Conservation (phyloP, 2,329 filamentous ascomycete species). For the Aspergillus sp. region DNA sequence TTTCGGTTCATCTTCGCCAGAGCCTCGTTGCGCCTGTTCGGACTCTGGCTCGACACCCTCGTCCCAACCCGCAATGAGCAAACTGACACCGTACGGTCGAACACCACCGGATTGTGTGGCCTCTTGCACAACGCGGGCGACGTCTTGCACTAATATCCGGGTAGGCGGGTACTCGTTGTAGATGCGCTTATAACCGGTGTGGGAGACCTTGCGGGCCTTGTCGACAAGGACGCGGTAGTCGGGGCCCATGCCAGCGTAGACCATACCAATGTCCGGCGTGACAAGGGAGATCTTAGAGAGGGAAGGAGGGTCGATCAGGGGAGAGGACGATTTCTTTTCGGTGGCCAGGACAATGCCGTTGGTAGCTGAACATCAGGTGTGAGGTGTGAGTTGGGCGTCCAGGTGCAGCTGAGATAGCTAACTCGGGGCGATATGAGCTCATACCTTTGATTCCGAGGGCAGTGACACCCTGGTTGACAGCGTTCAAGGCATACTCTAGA, state of each 20-base stretch:
- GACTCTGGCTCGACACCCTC: conserved; percentile 89
- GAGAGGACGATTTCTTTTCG: conserved; percentile 98
- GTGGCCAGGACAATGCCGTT: conserved; percentile 98
- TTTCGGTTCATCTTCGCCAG: conserved; percentile 60
- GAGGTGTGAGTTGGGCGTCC: too few species aligned
- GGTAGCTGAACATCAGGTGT: conserved; percentile 61
- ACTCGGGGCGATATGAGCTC: conserved; percentile 11
- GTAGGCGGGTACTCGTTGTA: conserved; percentile 99
- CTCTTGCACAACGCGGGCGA: conserved; percentile 97
- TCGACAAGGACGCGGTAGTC: conserved; percentile 98
- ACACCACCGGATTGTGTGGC: conserved; percentile 98
- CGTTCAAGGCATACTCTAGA: conserved; percentile 96
- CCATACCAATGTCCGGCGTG: conserved; percentile 99
- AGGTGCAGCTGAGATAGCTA: conserved; percentile 3
- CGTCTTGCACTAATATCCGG: conserved; percentile 97
- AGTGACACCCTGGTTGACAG: conserved; percentile 98
- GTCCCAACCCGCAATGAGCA: conserved; percentile 96
- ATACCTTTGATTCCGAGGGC: conserved; percentile 97
- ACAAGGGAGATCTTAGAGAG: conserved; percentile 97
- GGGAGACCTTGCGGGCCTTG: conserved; percentile 95
- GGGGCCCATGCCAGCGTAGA: conserved; percentile 98
- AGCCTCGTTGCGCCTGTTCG: conserved; percentile 57
- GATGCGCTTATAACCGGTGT: conserved; percentile 98
- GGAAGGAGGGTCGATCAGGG: conserved; percentile 90
- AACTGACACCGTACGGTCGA: conserved; percentile 89